Evolutionary conservation across 2,329 filamentous ascomycete species (phyloP), one percentile per base, ranked within the genome.

Genomic region (Proliferodiscus dingleyae): DNA sequence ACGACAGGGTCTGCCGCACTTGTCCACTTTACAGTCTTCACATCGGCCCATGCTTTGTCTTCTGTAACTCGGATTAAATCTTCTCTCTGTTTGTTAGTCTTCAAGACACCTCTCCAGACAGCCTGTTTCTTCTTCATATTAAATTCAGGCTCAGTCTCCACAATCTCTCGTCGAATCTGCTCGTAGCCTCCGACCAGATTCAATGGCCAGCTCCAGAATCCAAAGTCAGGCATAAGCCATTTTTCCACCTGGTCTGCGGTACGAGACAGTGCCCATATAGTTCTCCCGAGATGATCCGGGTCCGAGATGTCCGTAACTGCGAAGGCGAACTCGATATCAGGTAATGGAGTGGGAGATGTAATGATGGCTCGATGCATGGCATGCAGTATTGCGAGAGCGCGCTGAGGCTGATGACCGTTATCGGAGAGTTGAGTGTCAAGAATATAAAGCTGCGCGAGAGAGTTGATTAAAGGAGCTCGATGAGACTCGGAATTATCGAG

Each of bases 311-410:
- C 58, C 1, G 54, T 51, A 9, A 64, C 54, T 28, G 47, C 38
- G 37, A 69, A 59, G 6, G 61, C 56, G 49, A 68, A 68, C 37
- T 68, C 65, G 49, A 66, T 61, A 41, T 66, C 61, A 1, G 66
- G 66, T 2, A 67, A 48, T 0, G 55, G 57, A 13, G 43, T 30
- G 4, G 61, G 62, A n/a, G 58, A 63, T 2, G 65, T 57, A 7
- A 56, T 46, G 15, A 68, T 57, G 4, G 65, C 63, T 32, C 65
- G 60, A 46, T 68, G 52, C 39, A 68, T 60, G 21, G 62, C 57
- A 39, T 63, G 56, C 3, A 69, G 57, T 13, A 58, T 59, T 5
- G 63, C 62, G 11, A 61, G 57, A 5, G 56, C 54, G 15, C 64
- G 63, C 11, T 43, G 37, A 30, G 57, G 55, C n/a, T 52, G 43